Base-by-base conservation (phyloP, 148 eudicot species). In the Nepenthes gracilis region DNA sequence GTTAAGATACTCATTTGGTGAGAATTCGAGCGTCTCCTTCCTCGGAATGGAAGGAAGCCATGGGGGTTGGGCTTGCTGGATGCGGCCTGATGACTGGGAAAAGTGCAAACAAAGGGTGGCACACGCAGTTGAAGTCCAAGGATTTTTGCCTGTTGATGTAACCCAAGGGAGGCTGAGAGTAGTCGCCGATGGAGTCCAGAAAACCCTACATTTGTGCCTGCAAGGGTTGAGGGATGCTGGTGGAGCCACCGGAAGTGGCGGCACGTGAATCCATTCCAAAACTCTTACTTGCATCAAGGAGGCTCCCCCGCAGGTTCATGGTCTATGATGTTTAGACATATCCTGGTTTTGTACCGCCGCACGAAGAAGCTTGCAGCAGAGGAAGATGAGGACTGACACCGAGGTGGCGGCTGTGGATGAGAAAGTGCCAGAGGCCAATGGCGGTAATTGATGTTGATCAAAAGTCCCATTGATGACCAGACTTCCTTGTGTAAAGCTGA, bases 31-130 rank as follows among this genome's bases (percentile, higher is more conserved):
- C 43, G 87, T 93, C 23, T 53, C 80, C 35, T 93, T 89, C 67
- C 67, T 93, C 47, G 89, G 87, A 37, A 93, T 93, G 99, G 96
- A 93, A 71, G 97, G 99, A 52, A 93, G 99, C 84, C 99, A 93
- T 54, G 99, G 99, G 23, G 96, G 96, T 4, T 81, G 90, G 12
- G 85, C 97, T 36, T 93, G 95, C 71, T 93, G 99, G 96, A 60
- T 75, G 58, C 72, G 82, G 59, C 61, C 59, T 54, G 92, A 86
- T 54, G 96, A 93, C 55, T 93, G 99, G 99, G 97, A 86, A 43
- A 86, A 77, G 60, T 86, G 95, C 63, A 93, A 23, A 23, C 23
- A 23, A 72, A 79, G 78, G 71, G 96, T 93, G 57, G 77, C 73
- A 23, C 83, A 88, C 14, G 77, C 85, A 1, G 78, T 93, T 56